Conservation (phyloP, 192 early-diverging fungal species). For the Backusella psychrophila region DNA sequence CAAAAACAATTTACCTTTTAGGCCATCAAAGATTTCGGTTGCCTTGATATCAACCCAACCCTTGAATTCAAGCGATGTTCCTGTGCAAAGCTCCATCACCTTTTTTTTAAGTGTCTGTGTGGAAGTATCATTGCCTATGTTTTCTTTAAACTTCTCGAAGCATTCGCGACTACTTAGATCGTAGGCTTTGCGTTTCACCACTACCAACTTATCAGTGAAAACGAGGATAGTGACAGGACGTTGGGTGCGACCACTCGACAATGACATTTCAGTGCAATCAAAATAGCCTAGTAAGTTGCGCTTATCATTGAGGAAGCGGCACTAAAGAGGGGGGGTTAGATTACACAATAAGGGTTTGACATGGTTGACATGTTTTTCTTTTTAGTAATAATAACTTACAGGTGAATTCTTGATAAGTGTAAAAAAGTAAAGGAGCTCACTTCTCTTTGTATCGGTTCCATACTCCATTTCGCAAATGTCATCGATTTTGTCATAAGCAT, state of each 20-base stretch:
- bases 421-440: slow-evolving; percentile 20
- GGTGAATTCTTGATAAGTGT: slow-evolving; percentile 19
- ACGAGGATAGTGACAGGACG: slow-evolving; percentile 25
- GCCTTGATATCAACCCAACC: slow-evolving; percentile 14
- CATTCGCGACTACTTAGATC: not conserved
- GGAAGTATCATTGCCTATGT: too few relatives aligned
- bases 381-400: slow-evolving; percentile 15
- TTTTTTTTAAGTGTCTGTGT: not conserved
- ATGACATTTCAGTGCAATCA: slow-evolving; percentile 23
- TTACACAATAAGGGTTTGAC: slow-evolving; percentile 2
- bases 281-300: slow-evolving; percentile 18
- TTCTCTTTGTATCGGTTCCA: slow-evolving; percentile 14
- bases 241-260: slow-evolving; percentile 1
- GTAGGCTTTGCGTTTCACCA: slow-evolving; percentile 14
- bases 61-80: not conserved
- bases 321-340: not conserved
- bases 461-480: slow-evolving; percentile 25
- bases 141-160: not conserved
- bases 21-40: slow-evolving; percentile 1
- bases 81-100: not conserved
- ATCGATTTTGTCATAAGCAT: not conserved
- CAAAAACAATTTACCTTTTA: slow-evolving; percentile 15
- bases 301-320: slow-evolving; percentile 14
- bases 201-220: slow-evolving; percentile 28
- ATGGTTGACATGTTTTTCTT: not conserved